Percentiles rank a stretch among this genome's conserved stretches.
phyloP scores from a whole-genome alignment of 805 yeast species.

The Zygotorulaspora sp. region DNA sequence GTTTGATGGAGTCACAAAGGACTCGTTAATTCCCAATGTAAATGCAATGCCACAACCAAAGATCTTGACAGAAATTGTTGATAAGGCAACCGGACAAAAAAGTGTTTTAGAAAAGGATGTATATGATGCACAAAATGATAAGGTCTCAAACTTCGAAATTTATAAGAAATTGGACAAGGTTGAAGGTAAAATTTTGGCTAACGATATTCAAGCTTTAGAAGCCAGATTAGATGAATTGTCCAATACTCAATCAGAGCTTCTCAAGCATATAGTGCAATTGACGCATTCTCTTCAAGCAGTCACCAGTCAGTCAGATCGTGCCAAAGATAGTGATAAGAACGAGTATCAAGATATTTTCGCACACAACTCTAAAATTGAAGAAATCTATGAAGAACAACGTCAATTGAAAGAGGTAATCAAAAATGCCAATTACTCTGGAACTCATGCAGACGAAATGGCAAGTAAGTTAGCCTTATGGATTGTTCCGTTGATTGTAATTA shows the following conservation, averaged over 20 bases:
- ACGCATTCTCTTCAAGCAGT: conserved; percentile 2
- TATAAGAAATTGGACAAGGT: conserved; percentile 31
- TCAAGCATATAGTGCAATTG: conserved; percentile 22
- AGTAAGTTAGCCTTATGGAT: conserved; percentile 30
- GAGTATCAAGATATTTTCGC: conserved; percentile 28
- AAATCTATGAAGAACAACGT: conserved; percentile 31
- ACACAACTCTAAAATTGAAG: conserved; percentile 30
- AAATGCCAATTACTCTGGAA: conserved; percentile 16
- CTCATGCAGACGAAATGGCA: conserved; percentile 34
- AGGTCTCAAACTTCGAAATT: conserved; percentile 25
- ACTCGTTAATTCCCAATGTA: conserved; percentile 56
- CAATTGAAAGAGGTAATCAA: conserved; percentile 27
- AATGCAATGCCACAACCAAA: conserved; percentile 43
- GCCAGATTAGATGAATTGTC: conserved; percentile 23
- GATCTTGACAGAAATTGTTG: conserved; percentile 40
- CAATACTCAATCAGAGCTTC: conserved; percentile 24
- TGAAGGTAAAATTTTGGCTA: conserved; percentile 36
- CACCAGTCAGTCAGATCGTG: conserved; percentile 4
- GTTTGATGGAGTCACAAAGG: conserved; percentile 50
- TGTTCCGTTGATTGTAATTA: conserved; percentile 28
- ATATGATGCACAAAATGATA: conserved; percentile 21
- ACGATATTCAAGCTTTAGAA: conserved; percentile 30
- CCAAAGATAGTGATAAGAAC: conserved; percentile 9
- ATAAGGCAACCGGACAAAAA: conserved; percentile 35
- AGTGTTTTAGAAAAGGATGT: conserved; percentile 30